Percentiles rank a stretch among this genome's conserved stretches.
Conservation (phyloP, 169 alveolate genomes). For the Blepharisma undulans region DNA sequence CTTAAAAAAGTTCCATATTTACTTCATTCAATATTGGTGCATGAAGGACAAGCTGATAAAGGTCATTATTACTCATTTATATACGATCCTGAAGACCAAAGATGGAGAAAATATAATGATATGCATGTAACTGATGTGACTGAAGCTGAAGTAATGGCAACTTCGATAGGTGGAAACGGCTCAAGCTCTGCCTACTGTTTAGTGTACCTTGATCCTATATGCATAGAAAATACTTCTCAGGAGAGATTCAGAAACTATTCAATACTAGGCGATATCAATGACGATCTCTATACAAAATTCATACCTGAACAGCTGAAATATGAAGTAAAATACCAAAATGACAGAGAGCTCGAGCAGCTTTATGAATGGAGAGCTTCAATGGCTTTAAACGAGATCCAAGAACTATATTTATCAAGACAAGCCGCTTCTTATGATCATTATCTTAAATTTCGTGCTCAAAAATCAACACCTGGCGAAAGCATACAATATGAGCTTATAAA, state of each 20-base stretch:
- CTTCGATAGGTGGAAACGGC: conserved; percentile 27
- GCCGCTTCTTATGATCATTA: background rate
- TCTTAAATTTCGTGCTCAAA: background rate
- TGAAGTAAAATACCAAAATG: background rate
- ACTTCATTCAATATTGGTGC: conserved; percentile 40
- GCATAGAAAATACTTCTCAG: background rate
- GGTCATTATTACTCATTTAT: conserved; percentile 37
- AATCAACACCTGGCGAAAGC: background rate
- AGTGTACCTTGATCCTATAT: background rate
- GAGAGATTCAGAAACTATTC: background rate
- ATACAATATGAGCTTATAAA: background rate
- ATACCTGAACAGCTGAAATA: conserved; percentile 4
- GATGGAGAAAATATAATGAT: conserved; percentile 28
- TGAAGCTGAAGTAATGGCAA: background rate
- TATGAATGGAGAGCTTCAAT: background rate
- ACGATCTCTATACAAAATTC: background rate
- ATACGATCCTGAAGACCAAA: conserved; percentile 1
- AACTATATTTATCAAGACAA: background rate
- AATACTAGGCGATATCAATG: background rate
- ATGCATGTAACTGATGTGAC: background rate
- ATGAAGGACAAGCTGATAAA: conserved; percentile 37
- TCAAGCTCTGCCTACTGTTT: conserved; percentile 14
- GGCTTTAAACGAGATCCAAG: background rate
- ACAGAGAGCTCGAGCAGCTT: background rate
- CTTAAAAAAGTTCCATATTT: background rate